Evolutionary conservation across 495 filamentous ascomycete genomes (phyloP).

Genomic region (Talaromyces stipitatus): DNA sequence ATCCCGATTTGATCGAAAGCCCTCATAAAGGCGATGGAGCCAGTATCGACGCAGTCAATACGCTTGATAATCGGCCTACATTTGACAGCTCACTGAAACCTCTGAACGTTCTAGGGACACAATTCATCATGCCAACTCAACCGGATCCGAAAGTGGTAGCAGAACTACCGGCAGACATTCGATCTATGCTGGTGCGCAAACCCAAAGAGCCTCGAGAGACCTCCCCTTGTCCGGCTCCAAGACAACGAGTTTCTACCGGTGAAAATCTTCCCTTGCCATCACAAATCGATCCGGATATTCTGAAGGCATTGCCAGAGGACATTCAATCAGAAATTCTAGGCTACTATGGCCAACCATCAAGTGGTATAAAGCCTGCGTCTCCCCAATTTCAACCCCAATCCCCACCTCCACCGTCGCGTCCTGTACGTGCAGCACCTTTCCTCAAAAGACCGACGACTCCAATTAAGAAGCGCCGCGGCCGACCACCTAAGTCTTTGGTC

Average conservation of each 20-base stretch:
- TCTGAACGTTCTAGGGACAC: slow-evolving; percentile 73
- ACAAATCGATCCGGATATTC: slow-evolving; percentile 64
- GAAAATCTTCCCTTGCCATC: slow-evolving; percentile 38
- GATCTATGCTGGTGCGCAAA: slow-evolving; percentile 57
- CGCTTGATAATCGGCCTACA: slow-evolving; percentile 27
- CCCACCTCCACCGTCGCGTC: slow-evolving; percentile 35
- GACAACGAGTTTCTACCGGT: slow-evolving; percentile 5
- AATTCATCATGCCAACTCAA: slow-evolving; percentile 80
- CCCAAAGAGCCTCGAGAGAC: slow-evolving; percentile 25
- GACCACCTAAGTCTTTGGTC: slow-evolving; percentile 29
- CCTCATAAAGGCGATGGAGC: slow-evolving; percentile 52
- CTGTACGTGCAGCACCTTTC: slow-evolving; percentile 11
- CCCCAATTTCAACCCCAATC: slow-evolving; percentile 49
- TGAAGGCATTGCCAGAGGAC: slow-evolving; percentile 73
- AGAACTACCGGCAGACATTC: slow-evolving; percentile 73
- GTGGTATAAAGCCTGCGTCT: slow-evolving; percentile 9
- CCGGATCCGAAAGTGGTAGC: slow-evolving; percentile 66
- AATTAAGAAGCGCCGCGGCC: slow-evolving; percentile 49
- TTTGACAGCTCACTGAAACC: slow-evolving; percentile 55
- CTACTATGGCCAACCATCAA: slow-evolving; percentile 43
- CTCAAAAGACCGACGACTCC: slow-evolving; percentile 47
- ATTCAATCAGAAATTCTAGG: slow-evolving; percentile 72
- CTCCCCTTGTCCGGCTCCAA: slow-evolving; percentile 10
- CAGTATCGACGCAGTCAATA: slow-evolving; percentile 31
- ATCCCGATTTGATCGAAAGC: slow-evolving; percentile 54